Evolutionary conservation across 495 filamentous ascomycete species (phyloP), one percentile per base, ranked within the genome.

Genomic region (Podospora comata): DNA sequence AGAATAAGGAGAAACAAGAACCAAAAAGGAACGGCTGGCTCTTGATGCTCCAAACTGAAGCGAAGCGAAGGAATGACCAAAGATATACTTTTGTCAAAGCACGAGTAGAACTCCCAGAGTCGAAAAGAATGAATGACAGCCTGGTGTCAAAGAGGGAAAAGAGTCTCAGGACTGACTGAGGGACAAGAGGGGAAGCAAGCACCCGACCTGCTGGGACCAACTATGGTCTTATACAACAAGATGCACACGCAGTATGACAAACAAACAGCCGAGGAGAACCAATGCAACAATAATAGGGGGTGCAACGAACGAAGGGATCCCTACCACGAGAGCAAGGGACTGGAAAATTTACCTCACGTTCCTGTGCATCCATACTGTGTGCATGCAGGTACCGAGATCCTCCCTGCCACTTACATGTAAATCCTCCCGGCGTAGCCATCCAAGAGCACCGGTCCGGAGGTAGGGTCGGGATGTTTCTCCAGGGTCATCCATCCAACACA

Each of bases 321-420:
- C 59, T 13, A 32, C 16, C 20, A 58, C 59, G 5, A 7, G 13
- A 28, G 16, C 20, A 61, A 61, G 23, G 28, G 23, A 61, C 59
- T 7, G 28, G 28, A 61, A 61, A 61, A 28, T 61, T 61, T 20
- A 27, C 7, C 59, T 18, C 16, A 61, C 20, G 27, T n/a, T 32
- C 59, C 18, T 32, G 19, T 16, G n/a, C 61, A 27, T 32, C 34
- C 61, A 39, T 44, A 13, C 9, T 48, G 28, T 19, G 27, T 32
- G 16, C 16, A 27, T 61, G 59, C 30, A 63, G 28, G 55, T 58
- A 58, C 55, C 55, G 55, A 58, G 55, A 58, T 48, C 39, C 39
- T 48, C 39, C 39, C 39, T 48, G 39, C 9, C 39, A 48, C 39
- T 16, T 48, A 48, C 30, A 48, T 48, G 15, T 48, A 16, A 58